A percentile compares a stretch with the other conserved stretches of the same genome.
phyloP scores from a whole-genome alignment of 768 basidiomycete genomes.

The Gloeostereum incarnatum region DNA sequence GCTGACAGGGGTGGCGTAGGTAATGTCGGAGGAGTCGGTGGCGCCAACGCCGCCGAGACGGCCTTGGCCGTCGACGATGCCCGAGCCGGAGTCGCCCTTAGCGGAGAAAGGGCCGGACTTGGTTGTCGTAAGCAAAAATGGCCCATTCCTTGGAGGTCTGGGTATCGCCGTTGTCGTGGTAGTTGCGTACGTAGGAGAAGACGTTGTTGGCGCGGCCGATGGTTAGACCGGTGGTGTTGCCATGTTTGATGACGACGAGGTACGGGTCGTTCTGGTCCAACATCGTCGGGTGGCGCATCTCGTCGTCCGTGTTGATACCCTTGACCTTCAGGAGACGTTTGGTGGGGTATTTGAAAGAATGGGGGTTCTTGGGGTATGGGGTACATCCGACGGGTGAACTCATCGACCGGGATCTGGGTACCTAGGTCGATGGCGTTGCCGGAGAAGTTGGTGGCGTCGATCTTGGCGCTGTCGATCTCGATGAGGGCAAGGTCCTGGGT shows the following conservation, averaged over 20 bases:
- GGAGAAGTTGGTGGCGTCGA: slow-evolving; percentile 17
- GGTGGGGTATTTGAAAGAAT: slow-evolving; percentile 12
- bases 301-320: slow-evolving; percentile 10
- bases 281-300: slow-evolving; percentile 9
- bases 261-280: slow-evolving; percentile 19
- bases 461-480: slow-evolving; percentile 15
- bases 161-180: slow-evolving; percentile 6
- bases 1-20: slow-evolving; percentile 21
- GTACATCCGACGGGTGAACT: not conserved
- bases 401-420: slow-evolving; percentile 3
- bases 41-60: slow-evolving; percentile 18
- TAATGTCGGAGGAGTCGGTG: slow-evolving; percentile 17
- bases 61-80: slow-evolving; percentile 15
- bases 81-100: slow-evolving; percentile 23
- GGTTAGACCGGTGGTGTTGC: slow-evolving; percentile 23
- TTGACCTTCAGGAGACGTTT: slow-evolving; percentile 12
- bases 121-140: slow-evolving; percentile 17
- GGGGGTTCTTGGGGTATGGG: slow-evolving; percentile 1
- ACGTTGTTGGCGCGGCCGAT: slow-evolving; percentile 23
- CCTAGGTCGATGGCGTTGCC: slow-evolving; percentile 20
- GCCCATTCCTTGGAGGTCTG: slow-evolving; percentile 12
- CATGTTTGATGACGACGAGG: slow-evolving; percentile 25
- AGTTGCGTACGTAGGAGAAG: slow-evolving; percentile 23
- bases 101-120: slow-evolving; percentile 14
- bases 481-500: slow-evolving; percentile 18